These are phyloP conservation scores for Hymenoscyphus occultus DNA, from an alignment of 2,329 filamentous ascomycete genomes.

Conservation along the genomic window DNA sequence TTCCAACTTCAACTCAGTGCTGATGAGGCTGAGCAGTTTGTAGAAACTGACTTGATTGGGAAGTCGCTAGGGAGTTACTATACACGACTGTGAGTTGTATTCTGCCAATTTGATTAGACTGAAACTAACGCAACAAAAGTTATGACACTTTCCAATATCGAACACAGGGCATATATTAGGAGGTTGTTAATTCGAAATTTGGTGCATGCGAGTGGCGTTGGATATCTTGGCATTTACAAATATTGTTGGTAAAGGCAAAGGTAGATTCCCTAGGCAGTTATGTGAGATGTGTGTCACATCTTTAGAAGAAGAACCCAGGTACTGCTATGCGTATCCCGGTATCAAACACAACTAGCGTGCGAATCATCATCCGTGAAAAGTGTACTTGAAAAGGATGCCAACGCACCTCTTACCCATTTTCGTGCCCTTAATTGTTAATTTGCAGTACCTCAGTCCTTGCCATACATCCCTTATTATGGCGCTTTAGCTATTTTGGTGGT, in stretches of 20 bases:
- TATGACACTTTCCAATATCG: conserved; percentile 87
- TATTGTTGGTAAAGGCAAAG: conserved; percentile 5
- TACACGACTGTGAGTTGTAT: conserved; percentile 67
- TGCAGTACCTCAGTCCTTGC: not conserved
- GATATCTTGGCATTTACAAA: conserved; percentile 24
- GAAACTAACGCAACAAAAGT: conserved; percentile 41
- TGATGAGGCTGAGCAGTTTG: conserved; percentile 77
- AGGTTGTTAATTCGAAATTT: conserved; percentile 12
- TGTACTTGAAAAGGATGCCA: not conserved
- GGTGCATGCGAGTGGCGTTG: conserved; percentile 20
- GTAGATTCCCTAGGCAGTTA: conserved; percentile 4
- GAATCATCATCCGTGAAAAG: not conserved
- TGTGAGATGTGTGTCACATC: not conserved
- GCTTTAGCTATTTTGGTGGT: no score
- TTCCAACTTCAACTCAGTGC: conserved; percentile 82
- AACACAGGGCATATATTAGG: conserved; percentile 80
- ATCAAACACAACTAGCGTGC: not conserved
- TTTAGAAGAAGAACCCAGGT: not conserved
- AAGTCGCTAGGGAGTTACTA: conserved; percentile 87
- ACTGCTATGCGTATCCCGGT: not conserved
- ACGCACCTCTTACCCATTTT: not conserved
- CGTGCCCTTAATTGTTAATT: not conserved
- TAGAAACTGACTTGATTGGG: conserved; percentile 73
- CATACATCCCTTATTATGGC: no score
- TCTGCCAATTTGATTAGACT: not conserved